Evolutionary conservation across 495 filamentous ascomycete genomes (phyloP).

Genomic region (Annulohypoxylon maeteangense): DNA sequence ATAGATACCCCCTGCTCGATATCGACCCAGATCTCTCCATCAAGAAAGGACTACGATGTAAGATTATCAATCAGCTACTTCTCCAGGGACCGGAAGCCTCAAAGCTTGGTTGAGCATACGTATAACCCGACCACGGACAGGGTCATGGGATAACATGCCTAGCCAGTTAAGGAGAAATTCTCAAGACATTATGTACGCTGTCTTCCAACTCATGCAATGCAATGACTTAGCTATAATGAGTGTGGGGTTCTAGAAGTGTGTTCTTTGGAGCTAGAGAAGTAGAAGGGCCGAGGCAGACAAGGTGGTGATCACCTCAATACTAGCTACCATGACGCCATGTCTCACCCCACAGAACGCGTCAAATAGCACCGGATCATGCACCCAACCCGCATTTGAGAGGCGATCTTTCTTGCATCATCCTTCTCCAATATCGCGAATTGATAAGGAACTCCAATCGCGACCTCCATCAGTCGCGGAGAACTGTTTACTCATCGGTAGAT

Average conservation of each 20-base stretch:
- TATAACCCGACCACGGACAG: neutral
- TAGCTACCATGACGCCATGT: slow-evolving; percentile 38
- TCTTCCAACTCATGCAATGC: slow-evolving; percentile 11
- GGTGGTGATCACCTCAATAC: slow-evolving; percentile 38
- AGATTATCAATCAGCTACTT: neutral
- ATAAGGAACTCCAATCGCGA: slow-evolving; percentile 42
- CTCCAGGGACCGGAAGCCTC: neutral
- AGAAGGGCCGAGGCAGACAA: slow-evolving; percentile 15
- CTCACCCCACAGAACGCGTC: slow-evolving; percentile 30
- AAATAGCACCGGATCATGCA: slow-evolving; percentile 16
- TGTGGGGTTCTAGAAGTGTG: slow-evolving; percentile 1
- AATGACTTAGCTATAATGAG: neutral
- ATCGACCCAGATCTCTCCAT: slow-evolving; percentile 25
- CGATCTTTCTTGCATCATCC: slow-evolving; percentile 38
- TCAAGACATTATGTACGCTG: neutral
- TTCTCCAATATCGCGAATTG: slow-evolving; percentile 45
- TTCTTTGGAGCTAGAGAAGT: neutral
- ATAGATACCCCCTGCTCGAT: slow-evolving; percentile 17
- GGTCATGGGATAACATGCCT: slow-evolving; percentile 3
- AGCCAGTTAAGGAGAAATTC: neutral
- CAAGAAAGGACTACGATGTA: neutral
- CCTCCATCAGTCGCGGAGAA: slow-evolving; percentile 26
- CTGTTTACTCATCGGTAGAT: slow-evolving; percentile 26
- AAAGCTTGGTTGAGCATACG: neutral
- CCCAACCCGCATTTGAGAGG: slow-evolving; percentile 2